Evolutionary conservation across 305 asterid species (phyloP).

Genomic region (Fraxinus ornus): DNA sequence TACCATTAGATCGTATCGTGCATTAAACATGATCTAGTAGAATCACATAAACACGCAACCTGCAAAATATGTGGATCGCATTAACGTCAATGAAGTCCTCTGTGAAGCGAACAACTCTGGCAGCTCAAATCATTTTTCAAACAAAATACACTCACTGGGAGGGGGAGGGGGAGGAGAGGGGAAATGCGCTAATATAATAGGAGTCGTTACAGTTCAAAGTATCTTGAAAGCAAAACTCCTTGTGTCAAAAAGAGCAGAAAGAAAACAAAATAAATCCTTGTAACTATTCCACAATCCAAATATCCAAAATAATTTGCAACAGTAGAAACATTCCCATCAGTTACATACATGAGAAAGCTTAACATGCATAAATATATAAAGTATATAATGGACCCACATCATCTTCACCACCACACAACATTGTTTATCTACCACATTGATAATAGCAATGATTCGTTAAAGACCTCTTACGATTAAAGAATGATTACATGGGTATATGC

Average conservation of each 20-base stretch:
- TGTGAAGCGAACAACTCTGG: neutral
- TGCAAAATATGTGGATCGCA: neutral
- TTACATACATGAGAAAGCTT: neutral
- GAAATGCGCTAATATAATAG: neutral
- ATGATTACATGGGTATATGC: slow-evolving; percentile 10
- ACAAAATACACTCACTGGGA: neutral
- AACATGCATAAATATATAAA: slow-evolving; percentile 26
- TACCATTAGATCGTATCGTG: neutral
- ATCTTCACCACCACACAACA: slow-evolving; percentile 17
- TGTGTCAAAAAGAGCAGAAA: neutral
- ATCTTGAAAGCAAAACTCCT: neutral
- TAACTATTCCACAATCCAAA: neutral
- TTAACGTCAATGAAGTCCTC: neutral
- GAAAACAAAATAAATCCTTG: neutral
- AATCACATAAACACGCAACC: neutral
- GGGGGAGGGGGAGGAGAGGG: neutral
- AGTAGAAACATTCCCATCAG: neutral
- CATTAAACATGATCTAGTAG: neutral
- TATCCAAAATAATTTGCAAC: neutral
- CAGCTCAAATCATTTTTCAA: slow-evolving; percentile 17
- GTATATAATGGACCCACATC: slow-evolving; percentile 17
- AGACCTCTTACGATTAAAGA: slow-evolving; percentile 25
- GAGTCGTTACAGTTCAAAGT: neutral
- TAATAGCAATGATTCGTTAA: slow-evolving; percentile 21
- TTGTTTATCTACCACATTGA: slow-evolving; percentile 22